Evolutionary conservation across 495 filamentous ascomycete genomes (phyloP), one percentile per base, ranked within the genome.

Genomic region (Cryomyces minteri): DNA sequence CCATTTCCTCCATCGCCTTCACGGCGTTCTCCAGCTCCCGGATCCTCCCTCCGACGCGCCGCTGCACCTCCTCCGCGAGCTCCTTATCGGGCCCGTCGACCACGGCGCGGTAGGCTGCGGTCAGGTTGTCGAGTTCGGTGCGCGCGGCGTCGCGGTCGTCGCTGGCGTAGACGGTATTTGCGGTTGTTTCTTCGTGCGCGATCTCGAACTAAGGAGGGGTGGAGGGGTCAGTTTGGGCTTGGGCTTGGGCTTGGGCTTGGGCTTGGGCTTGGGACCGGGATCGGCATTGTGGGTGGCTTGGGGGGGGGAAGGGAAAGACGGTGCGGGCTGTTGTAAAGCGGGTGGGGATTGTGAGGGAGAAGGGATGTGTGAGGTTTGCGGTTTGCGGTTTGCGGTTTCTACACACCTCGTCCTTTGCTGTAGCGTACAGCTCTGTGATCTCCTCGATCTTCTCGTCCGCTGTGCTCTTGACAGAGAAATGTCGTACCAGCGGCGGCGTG

Each of bases 1-100:
- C 18, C 18, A 25, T 48, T 58, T 69, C 62, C 54, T 73, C 69
- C 62, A 76, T 61, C 11, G 52, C 65, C 45, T 46, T 43, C 7
- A 74, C 64, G 14, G 66, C 71, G 51, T 56, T 56, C 47, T 76
- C 70, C 58, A 76, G 57, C 53, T 76, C 71, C 51, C 71, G 53
- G 28, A 76, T 62, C 50, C 70, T 55, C 43, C 60, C 53, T 5
- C 71, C 69, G 28, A 71, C 58, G 48, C 71, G 56, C 43, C 59
- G 56, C 58, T 62, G 58, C n/a, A 76, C 59, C 59, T 73, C 67
- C 41, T 67, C 67, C 29, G 58, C 67, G 18, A 66, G 51, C 32
- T 48, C 55, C 5, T 44, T 32, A 46, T 61, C 60, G 25, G 40
- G 40, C 0, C 57, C 62, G 40, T 55, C 57, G 1, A 69, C 49